These are phyloP conservation scores for Mrakia frigida DNA, from an alignment of 768 basidiomycete species.

Conservation along the genomic window DNA sequence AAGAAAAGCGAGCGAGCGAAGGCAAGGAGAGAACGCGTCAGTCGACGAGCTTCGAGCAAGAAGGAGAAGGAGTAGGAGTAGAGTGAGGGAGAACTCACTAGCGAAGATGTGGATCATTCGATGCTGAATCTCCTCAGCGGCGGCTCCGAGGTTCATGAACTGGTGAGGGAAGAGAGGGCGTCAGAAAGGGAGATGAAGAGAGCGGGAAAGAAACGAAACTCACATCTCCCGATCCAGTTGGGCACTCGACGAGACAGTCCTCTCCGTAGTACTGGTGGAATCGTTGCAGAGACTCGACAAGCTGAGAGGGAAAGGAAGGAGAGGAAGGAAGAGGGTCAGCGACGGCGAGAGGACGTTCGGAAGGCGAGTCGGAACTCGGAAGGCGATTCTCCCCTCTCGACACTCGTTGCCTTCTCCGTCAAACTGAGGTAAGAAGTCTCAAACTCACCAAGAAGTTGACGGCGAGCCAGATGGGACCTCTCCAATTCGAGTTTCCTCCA, in stretches of 20 bases:
- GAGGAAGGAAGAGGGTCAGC: neutral
- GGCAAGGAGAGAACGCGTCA: neutral
- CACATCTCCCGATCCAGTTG: slow-evolving; percentile 84
- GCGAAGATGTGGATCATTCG: slow-evolving; percentile 98
- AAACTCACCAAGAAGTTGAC: slow-evolving; percentile 75
- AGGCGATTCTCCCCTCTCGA: no score
- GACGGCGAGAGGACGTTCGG: neutral
- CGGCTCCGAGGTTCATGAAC: slow-evolving; percentile 87
- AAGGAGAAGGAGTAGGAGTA: no score
- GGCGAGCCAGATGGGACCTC: slow-evolving; percentile 85
- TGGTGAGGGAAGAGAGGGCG: slow-evolving; percentile 19
- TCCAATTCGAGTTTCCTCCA: slow-evolving; percentile 57
- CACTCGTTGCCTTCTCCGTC: no score
- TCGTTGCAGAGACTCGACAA: slow-evolving; percentile 62
- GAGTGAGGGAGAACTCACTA: slow-evolving; percentile 35
- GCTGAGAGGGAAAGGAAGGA: neutral
- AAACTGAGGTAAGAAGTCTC: no score
- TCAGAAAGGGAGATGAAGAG: neutral
- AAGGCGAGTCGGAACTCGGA: no score
- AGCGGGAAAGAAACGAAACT: slow-evolving; percentile 29
- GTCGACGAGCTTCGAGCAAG: neutral
- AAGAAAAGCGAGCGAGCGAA: neutral
- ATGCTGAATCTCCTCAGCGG: slow-evolving; percentile 97
- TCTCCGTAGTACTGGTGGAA: slow-evolving; percentile 94
- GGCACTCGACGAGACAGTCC: slow-evolving; percentile 87